These are phyloP conservation scores for Fusarium albosuccineum DNA, from an alignment of 2,329 filamentous ascomycete genomes.

Conservation along the genomic window DNA sequence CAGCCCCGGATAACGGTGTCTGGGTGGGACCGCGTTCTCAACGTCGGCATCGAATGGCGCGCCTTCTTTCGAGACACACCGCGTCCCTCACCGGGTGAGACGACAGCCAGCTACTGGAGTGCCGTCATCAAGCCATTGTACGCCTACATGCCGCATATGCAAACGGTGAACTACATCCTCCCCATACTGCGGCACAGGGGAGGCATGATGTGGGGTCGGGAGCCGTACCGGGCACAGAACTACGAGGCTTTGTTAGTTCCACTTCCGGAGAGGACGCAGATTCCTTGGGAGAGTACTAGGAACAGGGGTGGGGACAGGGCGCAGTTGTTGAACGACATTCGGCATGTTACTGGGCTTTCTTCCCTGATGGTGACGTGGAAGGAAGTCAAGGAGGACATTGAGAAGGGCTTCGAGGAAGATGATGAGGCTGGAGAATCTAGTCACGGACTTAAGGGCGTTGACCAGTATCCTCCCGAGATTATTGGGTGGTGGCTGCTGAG, in stretches of 20 bases:
- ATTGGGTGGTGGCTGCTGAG: slow-evolving; percentile 15
- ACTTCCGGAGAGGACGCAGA: slow-evolving; percentile 36
- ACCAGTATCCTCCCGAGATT: slow-evolving; percentile 1
- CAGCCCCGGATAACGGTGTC: slow-evolving; percentile 24
- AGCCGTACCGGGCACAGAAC: slow-evolving; percentile 41
- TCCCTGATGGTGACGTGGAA: slow-evolving; percentile 33
- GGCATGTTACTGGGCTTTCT: not conserved
- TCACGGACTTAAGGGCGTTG: not conserved
- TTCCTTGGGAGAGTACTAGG: slow-evolving; percentile 44
- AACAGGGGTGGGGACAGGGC: slow-evolving; percentile 15
- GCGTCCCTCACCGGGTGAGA: slow-evolving; percentile 35
- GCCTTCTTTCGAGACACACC: slow-evolving; percentile 47
- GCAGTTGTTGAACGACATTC: slow-evolving; percentile 16
- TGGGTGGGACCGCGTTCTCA: slow-evolving; percentile 43
- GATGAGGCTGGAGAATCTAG: slow-evolving; percentile 1
- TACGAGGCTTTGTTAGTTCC: slow-evolving; percentile 33
- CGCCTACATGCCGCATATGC: slow-evolving; percentile 41
- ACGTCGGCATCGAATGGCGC: slow-evolving; percentile 50
- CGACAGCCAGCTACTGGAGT: slow-evolving; percentile 40
- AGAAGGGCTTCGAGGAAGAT: slow-evolving; percentile 20
- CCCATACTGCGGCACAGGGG: slow-evolving; percentile 45
- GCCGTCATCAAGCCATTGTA: slow-evolving; percentile 37
- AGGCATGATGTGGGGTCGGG: slow-evolving; percentile 44
- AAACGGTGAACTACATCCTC: slow-evolving; percentile 46
- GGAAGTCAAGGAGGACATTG: slow-evolving; percentile 35